Percentiles rank a stretch among this genome's conserved stretches.
These are phyloP conservation scores for Diddensiella santjacobensis DNA, from an alignment of 805 yeast species.

Conservation along the genomic window DNA sequence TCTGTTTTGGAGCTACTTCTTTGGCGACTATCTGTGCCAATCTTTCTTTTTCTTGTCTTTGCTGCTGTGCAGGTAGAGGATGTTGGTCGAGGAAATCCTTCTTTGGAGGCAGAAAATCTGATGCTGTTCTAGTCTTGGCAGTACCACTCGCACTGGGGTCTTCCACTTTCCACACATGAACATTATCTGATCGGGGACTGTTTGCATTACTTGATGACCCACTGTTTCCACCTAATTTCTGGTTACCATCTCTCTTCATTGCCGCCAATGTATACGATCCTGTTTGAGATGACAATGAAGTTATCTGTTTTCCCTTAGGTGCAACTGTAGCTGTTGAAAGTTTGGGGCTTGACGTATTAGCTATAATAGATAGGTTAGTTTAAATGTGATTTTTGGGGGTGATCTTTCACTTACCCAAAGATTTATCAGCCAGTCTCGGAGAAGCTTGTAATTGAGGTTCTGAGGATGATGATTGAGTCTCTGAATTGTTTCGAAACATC, in stretches of 20 bases:
- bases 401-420: conserved; percentile 9
- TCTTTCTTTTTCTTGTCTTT: no score
- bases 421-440: conserved; percentile 12
- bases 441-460: conserved; percentile 6
- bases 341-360: conserved; percentile 5
- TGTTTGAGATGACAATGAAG: conserved; percentile 25
- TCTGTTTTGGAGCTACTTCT: background rate
- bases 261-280: conserved; percentile 29
- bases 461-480: conserved; percentile 11
- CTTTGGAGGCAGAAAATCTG: conserved; percentile 1
- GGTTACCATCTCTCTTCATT: conserved; percentile 18
- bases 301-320: conserved; percentile 8
- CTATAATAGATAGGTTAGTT: no score
- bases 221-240: conserved; percentile 7
- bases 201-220: conserved; percentile 18
- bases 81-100: background rate
- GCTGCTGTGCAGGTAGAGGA: background rate
- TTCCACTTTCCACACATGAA: conserved; percentile 23
- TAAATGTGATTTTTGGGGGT: no score
- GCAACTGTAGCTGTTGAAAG: conserved; percentile 12
- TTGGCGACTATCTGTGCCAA: no score
- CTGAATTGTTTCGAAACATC: conserved; percentile 26
- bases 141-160: conserved; percentile 1
- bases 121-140: conserved; percentile 2
- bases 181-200: conserved; percentile 20